phyloP scores from a whole-genome alignment of 2,329 filamentous ascomycete species.

The Neonectria coccinea region DNA sequence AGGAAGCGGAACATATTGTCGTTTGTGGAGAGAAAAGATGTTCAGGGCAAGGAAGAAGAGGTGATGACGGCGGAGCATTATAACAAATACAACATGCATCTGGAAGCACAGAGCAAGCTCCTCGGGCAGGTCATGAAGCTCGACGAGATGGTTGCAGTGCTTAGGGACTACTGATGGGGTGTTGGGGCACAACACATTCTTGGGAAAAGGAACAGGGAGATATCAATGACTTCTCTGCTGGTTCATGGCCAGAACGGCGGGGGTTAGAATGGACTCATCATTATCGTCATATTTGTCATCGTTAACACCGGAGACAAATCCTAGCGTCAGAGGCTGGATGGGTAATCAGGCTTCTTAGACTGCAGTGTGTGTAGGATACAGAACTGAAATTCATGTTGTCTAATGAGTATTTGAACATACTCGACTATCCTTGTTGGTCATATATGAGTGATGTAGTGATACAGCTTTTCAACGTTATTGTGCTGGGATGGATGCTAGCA shows the following conservation, averaged over 20 bases:
- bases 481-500: no score
- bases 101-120: conserved; percentile 77
- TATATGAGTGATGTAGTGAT: background rate
- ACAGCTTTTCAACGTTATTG: background rate
- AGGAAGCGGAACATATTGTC: conserved; percentile 79
- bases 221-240: background rate
- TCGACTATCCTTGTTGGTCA: background rate
- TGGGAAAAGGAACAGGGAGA: background rate
- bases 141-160: conserved; percentile 85
- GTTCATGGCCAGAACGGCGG: background rate
- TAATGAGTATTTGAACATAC: background rate
- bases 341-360: conserved; percentile 10
- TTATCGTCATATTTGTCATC: background rate
- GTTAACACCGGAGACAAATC: no score
- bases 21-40: conserved; percentile 87
- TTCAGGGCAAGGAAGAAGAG: conserved; percentile 84
- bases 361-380: conserved; percentile 20
- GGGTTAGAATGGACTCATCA: background rate
- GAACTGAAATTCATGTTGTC: conserved; percentile 1
- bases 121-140: conserved; percentile 82
- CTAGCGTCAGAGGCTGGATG: background rate
- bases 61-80: conserved; percentile 82
- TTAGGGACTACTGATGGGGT: conserved; percentile 76
- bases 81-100: conserved; percentile 67
- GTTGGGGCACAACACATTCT: background rate